Percentiles rank a stretch among this genome's conserved stretches.
Conservation (phyloP, 1,139 yeast species). For the Yamadazyma membranifaciens region DNA sequence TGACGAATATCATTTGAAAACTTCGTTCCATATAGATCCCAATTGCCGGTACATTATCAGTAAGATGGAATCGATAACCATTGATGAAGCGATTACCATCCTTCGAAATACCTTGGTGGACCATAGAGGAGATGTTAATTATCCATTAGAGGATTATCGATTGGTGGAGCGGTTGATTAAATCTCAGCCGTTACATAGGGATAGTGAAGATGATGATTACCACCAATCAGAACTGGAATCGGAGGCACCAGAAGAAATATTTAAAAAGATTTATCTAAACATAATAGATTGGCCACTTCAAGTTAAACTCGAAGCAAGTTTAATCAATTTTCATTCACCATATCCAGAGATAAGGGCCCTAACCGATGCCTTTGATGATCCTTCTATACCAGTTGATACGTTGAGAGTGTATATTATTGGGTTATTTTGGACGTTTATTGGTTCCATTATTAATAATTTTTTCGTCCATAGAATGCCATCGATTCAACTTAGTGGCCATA, state of each 20-base stretch:
- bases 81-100: slow-evolving; percentile 29
- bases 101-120: slow-evolving; percentile 38
- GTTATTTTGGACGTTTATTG: slow-evolving; percentile 41
- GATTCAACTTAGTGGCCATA: slow-evolving; percentile 37
- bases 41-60: slow-evolving; percentile 30
- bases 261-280: slow-evolving; percentile 27
- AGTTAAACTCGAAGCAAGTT: slow-evolving; percentile 37
- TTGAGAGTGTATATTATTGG: slow-evolving; percentile 42
- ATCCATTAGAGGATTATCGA: slow-evolving; percentile 34
- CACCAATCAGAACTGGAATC: slow-evolving; percentile 11
- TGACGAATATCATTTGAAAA: slow-evolving; percentile 19
- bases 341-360: slow-evolving; percentile 47
- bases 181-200: not conserved
- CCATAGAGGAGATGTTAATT: slow-evolving; percentile 44
- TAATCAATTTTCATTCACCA: slow-evolving; percentile 45
- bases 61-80: slow-evolving; percentile 22
- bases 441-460: slow-evolving; percentile 42
- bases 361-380: slow-evolving; percentile 46
- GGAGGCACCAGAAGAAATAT: slow-evolving; percentile 9
- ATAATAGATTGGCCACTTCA: slow-evolving; percentile 37
- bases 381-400: slow-evolving; percentile 38
- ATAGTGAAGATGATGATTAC: slow-evolving; percentile 7
- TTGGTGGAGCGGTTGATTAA: slow-evolving; percentile 32
- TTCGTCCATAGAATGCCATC: slow-evolving; percentile 46
- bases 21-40: slow-evolving; percentile 18